These are phyloP conservation scores for Aureobasidium zeae DNA, from an alignment of 2,329 filamentous ascomycete genomes.

Conservation along the genomic window DNA sequence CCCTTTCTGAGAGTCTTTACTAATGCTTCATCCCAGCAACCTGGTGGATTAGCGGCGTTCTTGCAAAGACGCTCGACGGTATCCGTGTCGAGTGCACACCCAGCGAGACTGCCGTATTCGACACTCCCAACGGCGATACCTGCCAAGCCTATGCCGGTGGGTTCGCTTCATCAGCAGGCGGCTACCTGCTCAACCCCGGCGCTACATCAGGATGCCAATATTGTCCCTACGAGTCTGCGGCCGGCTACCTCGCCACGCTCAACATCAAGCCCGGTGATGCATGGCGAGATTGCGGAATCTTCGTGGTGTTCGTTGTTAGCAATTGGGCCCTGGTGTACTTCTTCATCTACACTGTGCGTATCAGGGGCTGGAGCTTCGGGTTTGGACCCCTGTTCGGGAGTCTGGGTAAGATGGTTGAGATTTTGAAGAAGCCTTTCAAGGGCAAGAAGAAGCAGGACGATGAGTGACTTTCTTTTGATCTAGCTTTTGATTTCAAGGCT, in stretches of 20 bases:
- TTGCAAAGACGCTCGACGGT: conserved; percentile 52
- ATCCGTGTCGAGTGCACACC: conserved; percentile 37
- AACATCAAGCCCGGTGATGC: conserved; percentile 51
- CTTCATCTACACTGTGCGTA: conserved; percentile 65
- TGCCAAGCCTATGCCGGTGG: conserved; percentile 55
- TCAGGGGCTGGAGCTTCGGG: conserved; percentile 62
- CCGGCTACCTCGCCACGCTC: conserved; percentile 55
- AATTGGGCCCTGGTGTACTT: conserved; percentile 63
- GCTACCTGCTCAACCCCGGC: conserved; percentile 55
- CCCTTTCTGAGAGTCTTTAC: too few species aligned
- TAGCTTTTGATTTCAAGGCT: not conserved
- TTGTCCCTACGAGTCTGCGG: conserved; percentile 57
- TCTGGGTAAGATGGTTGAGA: conserved; percentile 34
- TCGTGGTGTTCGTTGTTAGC: conserved; percentile 58
- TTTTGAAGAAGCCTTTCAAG: conserved; percentile 29
- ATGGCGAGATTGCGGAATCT: conserved; percentile 65
- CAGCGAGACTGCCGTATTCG: conserved; percentile 55
- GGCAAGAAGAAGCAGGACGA: conserved; percentile 15
- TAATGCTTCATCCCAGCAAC: conserved; percentile 48
- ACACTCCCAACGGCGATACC: conserved; percentile 54
- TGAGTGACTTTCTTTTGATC: not conserved
- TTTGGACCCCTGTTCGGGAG: conserved; percentile 48
- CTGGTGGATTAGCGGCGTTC: conserved; percentile 63
- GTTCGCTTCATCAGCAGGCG: conserved; percentile 47
- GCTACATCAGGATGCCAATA: conserved; percentile 56